A percentile compares a stretch with the other conserved stretches of the same genome.
phyloP scores from a whole-genome alignment of 768 basidiomycete species.

The Boletus pseudo-olivaceus region DNA sequence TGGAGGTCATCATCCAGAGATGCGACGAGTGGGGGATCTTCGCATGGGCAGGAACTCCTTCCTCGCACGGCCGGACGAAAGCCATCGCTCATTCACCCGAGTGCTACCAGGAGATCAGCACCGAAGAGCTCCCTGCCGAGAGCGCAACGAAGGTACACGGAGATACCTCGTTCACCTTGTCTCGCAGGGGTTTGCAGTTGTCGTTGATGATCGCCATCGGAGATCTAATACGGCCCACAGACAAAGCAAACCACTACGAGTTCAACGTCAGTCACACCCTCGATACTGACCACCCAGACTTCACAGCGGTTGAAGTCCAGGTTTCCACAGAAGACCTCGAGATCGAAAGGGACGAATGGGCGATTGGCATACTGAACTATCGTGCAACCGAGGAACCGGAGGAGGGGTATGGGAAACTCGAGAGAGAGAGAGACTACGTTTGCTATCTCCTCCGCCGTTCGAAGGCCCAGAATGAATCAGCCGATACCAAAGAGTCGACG shows the following conservation, averaged over 20 bases:
- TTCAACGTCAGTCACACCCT: neutral
- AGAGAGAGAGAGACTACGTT: neutral
- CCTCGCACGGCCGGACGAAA: constrained; percentile 7
- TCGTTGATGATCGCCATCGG: constrained; percentile 11
- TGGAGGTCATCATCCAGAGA: constrained; percentile 20
- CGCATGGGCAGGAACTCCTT: constrained; percentile 20
- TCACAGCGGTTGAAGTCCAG: neutral
- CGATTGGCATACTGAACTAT: neutral
- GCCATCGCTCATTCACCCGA: constrained; percentile 15
- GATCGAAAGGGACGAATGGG: neutral
- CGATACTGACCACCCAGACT: neutral
- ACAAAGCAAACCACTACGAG: neutral
- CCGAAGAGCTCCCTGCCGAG: constrained; percentile 5
- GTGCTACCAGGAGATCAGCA: constrained; percentile 13
- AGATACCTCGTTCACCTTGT: constrained; percentile 12
- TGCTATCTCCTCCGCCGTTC: neutral
- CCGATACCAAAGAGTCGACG: too few relatives aligned
- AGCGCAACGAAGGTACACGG: constrained; percentile 5
- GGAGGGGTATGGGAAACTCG: neutral
- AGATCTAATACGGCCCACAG: neutral
- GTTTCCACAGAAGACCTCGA: too few relatives aligned
- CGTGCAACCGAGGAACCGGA: neutral
- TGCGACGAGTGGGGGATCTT: constrained; percentile 25
- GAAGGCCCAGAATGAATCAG: neutral
- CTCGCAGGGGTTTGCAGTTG: constrained; percentile 14